Evolutionary conservation across 768 basidiomycete species (phyloP).

Genomic region (Podaxis sp.): DNA sequence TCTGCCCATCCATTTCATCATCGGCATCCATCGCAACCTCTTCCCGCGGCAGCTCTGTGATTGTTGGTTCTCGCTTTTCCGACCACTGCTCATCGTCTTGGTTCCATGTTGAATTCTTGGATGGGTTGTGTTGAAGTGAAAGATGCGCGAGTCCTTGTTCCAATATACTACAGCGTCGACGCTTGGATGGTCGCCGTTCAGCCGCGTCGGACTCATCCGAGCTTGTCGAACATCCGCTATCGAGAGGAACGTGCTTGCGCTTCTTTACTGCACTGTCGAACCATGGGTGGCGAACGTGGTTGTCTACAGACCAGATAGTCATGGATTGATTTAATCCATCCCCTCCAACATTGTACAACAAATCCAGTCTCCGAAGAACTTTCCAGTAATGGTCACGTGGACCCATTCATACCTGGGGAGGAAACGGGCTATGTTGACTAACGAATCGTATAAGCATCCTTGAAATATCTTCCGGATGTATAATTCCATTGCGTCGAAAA

Average conservation of each 20-base stretch:
- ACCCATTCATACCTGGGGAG: too few relatives aligned
- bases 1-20: conserved; percentile 2
- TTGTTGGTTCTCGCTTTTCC: not conserved
- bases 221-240: conserved; percentile 17
- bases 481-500: too few relatives aligned
- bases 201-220: conserved; percentile 21
- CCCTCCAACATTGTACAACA: not conserved
- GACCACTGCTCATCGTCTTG: conserved; percentile 3
- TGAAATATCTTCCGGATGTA: too few relatives aligned
- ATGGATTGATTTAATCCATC: conserved; percentile 11
- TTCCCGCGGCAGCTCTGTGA: not conserved
- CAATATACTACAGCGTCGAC: conserved; percentile 46
- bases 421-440: too few relatives aligned
- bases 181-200: conserved; percentile 36
- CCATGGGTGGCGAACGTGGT: conserved; percentile 44
- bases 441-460: too few relatives aligned
- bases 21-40: conserved; percentile 13
- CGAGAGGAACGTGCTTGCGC: conserved; percentile 33
- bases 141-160: conserved; percentile 62
- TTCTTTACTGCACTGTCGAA: conserved; percentile 38
- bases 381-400: conserved; percentile 9
- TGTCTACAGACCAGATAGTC: conserved; percentile 27
- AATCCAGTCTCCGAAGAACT: not conserved
- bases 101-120: conserved; percentile 14
- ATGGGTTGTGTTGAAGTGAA: conserved; percentile 25